These are phyloP conservation scores for Clitoria ternatea DNA, from an alignment of 306 rosid genomes.

Conservation along the genomic window DNA sequence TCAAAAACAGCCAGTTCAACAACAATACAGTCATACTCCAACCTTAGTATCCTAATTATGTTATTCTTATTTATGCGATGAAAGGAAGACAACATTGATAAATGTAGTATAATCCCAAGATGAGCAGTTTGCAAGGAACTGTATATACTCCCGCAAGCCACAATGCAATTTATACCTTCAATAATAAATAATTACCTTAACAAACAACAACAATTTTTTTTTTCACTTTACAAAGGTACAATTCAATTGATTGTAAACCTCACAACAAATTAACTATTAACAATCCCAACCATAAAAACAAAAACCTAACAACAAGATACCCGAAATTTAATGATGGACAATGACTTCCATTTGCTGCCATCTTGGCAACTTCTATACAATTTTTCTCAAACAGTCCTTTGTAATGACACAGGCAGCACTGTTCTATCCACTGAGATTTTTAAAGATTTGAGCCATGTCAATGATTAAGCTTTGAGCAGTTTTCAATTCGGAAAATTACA, in stretches of 20 bases:
- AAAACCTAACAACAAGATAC: neutral
- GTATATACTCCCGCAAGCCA: neutral
- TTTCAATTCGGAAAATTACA: neutral
- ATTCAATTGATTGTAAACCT: neutral
- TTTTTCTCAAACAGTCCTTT: neutral
- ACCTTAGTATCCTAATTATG: neutral
- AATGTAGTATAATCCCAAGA: neutral
- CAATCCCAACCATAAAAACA: constrained; percentile 10
- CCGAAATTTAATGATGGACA: neutral
- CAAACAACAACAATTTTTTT: neutral
- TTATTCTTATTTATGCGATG: neutral
- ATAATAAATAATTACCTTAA: neutral
- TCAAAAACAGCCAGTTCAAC: neutral
- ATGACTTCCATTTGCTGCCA: neutral
- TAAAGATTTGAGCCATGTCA: neutral
- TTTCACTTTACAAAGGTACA: neutral
- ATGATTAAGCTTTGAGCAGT: neutral
- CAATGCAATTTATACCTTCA: neutral
- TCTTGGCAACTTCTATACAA: neutral
- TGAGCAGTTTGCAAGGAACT: neutral
- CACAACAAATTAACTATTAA: neutral
- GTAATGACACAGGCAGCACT: neutral
- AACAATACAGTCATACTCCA: constrained; percentile 4
- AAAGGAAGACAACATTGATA: neutral
- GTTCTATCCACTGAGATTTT: neutral